Evolutionary conservation across 2,329 filamentous ascomycete species (phyloP).

Genomic region (Talaromyces sp.): DNA sequence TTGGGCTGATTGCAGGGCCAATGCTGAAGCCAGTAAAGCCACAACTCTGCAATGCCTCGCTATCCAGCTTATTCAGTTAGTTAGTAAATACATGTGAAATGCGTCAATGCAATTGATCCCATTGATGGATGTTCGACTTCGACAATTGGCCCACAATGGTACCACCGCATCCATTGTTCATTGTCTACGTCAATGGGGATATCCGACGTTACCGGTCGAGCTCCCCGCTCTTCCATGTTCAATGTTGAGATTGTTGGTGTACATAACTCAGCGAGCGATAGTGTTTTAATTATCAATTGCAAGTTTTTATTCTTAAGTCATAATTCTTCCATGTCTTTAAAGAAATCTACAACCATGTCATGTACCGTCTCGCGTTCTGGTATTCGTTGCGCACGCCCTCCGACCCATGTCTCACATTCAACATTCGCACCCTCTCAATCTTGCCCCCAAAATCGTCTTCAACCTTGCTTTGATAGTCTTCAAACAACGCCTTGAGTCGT

Average conservation of each 20-base stretch:
- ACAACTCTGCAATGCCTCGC: too few species aligned
- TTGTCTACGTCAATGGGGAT: too few species aligned
- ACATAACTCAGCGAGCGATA: not conserved
- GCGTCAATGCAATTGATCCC: too few species aligned
- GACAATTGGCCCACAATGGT: too few species aligned
- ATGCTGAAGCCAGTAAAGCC: not conserved
- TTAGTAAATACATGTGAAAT: too few species aligned
- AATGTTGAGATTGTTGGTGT: not conserved
- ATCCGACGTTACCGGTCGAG: too few species aligned
- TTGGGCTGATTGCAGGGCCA: not conserved
- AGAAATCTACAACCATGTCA: constrained; percentile 25
- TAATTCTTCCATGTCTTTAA: not conserved
- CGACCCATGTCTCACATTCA: constrained; percentile 42
- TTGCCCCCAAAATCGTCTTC: constrained; percentile 40
- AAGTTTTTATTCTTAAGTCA: not conserved
- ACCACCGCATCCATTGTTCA: too few species aligned
- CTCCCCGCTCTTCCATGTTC: too few species aligned
- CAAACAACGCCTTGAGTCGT: constrained; percentile 57
- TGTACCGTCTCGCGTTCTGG: constrained; percentile 27
- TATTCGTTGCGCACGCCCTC: constrained; percentile 38
- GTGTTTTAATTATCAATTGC: not conserved
- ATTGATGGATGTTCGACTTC: too few species aligned
- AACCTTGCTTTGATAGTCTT: constrained; percentile 54
- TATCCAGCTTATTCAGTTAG: too few species aligned
- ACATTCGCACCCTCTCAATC: constrained; percentile 39